Percentiles rank a stretch among this genome's conserved stretches.
phyloP scores from a whole-genome alignment of 2,329 filamentous ascomycete species.

The Scorias spongiosa region DNA sequence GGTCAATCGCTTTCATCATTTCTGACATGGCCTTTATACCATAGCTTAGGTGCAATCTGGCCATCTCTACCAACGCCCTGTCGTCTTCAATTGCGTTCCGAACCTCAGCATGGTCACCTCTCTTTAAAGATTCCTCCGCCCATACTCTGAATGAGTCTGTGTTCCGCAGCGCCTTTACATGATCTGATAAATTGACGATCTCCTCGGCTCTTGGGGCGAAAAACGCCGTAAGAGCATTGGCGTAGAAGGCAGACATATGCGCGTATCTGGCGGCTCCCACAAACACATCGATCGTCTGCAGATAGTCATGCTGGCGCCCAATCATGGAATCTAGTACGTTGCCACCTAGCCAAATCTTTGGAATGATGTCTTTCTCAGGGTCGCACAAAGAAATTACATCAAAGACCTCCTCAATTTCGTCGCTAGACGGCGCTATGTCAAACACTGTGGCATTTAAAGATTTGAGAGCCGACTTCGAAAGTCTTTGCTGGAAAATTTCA shows the following conservation, averaged over 20 bases:
- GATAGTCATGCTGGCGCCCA: slow-evolving; percentile 60
- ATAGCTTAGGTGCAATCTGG: slow-evolving; percentile 19
- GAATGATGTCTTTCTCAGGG: slow-evolving; percentile 18
- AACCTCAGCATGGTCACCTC: slow-evolving; percentile 20
- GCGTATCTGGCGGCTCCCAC: slow-evolving; percentile 50
- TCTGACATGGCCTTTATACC: slow-evolving; percentile 26
- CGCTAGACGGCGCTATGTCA: slow-evolving; percentile 57
- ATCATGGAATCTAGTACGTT: slow-evolving; percentile 47
- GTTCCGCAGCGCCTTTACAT: slow-evolving; percentile 52
- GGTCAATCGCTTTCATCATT: slow-evolving; percentile 23
- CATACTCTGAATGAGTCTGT: slow-evolving; percentile 49
- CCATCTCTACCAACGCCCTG: slow-evolving; percentile 33
- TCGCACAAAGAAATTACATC: slow-evolving; percentile 46
- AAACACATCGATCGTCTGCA: slow-evolving; percentile 60
- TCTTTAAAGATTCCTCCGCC: slow-evolving; percentile 13
- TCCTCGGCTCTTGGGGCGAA: slow-evolving; percentile 24
- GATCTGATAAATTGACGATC: slow-evolving; percentile 37
- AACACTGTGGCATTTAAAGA: slow-evolving; percentile 58
- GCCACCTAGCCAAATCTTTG: slow-evolving; percentile 45
- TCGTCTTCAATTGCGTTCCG: slow-evolving; percentile 46
- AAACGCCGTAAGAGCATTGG: slow-evolving; percentile 57
- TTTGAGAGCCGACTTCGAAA: slow-evolving; percentile 53
- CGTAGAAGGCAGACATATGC: slow-evolving; percentile 77
- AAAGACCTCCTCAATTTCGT: slow-evolving; percentile 60
- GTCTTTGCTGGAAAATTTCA: slow-evolving; percentile 60